These are phyloP conservation scores for Clavispora carvajalis DNA, from an alignment of 805 yeast genomes.

Conservation along the genomic window DNA sequence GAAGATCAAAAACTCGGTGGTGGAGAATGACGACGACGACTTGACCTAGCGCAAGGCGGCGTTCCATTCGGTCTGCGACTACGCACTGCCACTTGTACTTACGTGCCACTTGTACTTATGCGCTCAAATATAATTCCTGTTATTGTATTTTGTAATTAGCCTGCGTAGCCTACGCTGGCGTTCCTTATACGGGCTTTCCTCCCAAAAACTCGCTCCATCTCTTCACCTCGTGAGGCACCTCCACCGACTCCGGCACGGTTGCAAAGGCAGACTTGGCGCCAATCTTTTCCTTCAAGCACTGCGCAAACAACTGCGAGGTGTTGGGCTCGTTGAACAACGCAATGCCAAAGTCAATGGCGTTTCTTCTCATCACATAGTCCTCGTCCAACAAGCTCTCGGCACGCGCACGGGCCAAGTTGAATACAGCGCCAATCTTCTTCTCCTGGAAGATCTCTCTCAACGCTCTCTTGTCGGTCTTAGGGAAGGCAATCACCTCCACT, in stretches of 20 bases:
- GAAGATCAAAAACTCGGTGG: constrained; percentile 70
- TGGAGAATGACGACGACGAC: constrained; percentile 68
- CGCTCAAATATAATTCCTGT: not conserved
- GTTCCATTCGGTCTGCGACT: no score
- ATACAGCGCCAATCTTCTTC: constrained; percentile 78
- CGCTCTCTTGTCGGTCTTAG: constrained; percentile 87
- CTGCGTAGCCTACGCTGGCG: no score
- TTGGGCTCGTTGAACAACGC: constrained; percentile 96
- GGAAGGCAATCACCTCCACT: constrained; percentile 76
- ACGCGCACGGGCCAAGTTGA: constrained; percentile 86
- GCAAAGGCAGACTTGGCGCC: constrained; percentile 49
- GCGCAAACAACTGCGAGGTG: constrained; percentile 82
- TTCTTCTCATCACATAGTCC: constrained; percentile 97
- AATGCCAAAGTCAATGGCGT: constrained; percentile 96
- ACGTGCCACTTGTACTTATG: no score
- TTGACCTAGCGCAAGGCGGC: constrained; percentile 25
- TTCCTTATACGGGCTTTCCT: constrained; percentile 79
- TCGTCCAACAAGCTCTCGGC: constrained; percentile 81
- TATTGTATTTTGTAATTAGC: not conserved
- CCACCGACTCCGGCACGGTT: constrained; percentile 35
- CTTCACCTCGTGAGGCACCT: constrained; percentile 77
- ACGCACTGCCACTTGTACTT: no score
- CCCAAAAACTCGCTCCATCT: constrained; percentile 98
- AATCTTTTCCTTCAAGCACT: constrained; percentile 70
- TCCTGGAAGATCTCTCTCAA: constrained; percentile 90